These are phyloP conservation scores for Teunomyces pallodes DNA, from an alignment of 805 yeast species.

Conservation along the genomic window DNA sequence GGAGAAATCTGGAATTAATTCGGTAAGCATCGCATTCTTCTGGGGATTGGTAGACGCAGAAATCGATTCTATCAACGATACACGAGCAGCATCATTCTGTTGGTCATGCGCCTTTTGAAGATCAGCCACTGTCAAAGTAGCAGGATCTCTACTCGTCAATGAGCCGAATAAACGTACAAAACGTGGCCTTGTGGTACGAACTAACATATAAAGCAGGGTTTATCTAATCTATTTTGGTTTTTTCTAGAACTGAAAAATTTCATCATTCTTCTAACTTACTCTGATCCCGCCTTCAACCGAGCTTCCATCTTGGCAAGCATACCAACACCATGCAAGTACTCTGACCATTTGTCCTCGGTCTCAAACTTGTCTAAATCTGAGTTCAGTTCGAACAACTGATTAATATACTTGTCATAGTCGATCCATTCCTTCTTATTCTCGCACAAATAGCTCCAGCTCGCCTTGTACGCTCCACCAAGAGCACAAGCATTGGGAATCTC, in stretches of 20 bases:
- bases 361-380: conserved; percentile 44
- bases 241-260: neutral
- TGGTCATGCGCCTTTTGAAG: neutral
- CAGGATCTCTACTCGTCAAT: conserved; percentile 7
- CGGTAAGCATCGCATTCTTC: conserved; percentile 5
- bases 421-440: conserved; percentile 33
- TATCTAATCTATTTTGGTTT: neutral
- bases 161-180: neutral
- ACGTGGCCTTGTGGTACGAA: neutral
- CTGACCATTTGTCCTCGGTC: conserved; percentile 44
- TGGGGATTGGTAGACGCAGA: conserved; percentile 6
- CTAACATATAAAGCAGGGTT: too few species aligned
- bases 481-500: conserved; percentile 91
- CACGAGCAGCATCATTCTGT: conserved; percentile 3
- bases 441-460: conserved; percentile 62
- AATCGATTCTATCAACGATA: conserved; percentile 8
- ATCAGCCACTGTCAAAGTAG: conserved; percentile 6
- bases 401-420: conserved; percentile 43
- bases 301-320: conserved; percentile 47
- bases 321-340: conserved; percentile 52
- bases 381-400: conserved; percentile 43
- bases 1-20: conserved; percentile 12
- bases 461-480: conserved; percentile 84
- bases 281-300: conserved; percentile 9
- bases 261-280: neutral